phyloP scores from a whole-genome alignment of 371 early-diverging fungal species.

The Rhizopus delemar region DNA sequence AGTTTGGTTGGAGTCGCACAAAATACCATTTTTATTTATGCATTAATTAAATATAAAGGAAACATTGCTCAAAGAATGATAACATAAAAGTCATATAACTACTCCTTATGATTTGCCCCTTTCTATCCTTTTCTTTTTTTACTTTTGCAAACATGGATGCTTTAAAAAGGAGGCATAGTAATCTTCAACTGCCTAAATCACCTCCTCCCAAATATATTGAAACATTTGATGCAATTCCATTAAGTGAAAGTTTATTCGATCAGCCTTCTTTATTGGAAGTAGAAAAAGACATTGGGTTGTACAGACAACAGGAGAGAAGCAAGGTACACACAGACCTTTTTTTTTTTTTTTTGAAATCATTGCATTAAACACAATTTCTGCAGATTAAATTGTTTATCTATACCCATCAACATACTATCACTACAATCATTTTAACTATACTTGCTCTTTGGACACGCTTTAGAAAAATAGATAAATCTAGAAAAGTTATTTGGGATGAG shows the following conservation, averaged over 20 bases:
- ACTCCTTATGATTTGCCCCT: background rate
- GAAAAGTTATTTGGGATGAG: conserved; percentile 81
- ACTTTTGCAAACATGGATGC: conserved; percentile 16
- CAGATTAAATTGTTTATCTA: conserved; percentile 13
- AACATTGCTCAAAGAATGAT: conserved; percentile 5
- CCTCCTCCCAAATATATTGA: conserved; percentile 26
- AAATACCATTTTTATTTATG: conserved; percentile 6
- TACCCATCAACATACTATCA: conserved; percentile 10
- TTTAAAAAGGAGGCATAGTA: conserved; percentile 23
- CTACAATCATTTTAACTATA: conserved; percentile 33
- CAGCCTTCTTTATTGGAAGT: conserved; percentile 1
- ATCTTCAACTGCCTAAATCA: conserved; percentile 15
- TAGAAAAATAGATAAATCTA: conserved; percentile 69
- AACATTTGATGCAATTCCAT: conserved; percentile 21
- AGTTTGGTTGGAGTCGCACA: background rate
- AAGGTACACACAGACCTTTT: background rate
- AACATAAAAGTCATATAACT: background rate
- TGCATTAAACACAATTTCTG: background rate
- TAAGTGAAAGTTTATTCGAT: conserved; percentile 10
- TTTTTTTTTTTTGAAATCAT: background rate
- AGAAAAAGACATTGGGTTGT: conserved; percentile 3
- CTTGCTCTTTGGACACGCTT: conserved; percentile 74
- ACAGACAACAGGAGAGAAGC: conserved; percentile 9
- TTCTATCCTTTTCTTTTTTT: conserved; percentile 5
- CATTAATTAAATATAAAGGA: conserved; percentile 1